Evolutionary conservation across 257 asterid species (phyloP), one percentile per base, ranked within the genome.

Genomic region (Parsonsia alboflavescens): DNA sequence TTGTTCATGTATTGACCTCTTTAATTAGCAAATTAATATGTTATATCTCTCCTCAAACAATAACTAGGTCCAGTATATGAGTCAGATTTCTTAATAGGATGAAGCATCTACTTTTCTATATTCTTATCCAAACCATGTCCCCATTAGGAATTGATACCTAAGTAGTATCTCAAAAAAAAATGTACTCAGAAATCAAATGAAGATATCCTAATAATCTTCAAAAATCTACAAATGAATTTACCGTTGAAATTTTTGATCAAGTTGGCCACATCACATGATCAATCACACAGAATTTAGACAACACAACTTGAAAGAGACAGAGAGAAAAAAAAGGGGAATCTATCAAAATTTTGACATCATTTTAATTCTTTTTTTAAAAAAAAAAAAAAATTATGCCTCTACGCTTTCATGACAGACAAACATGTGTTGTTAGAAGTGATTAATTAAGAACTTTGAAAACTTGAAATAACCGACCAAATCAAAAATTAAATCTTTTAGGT

Each of bases 201-300:
- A 75, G 33, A 67, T 53, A 75, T 45, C 13, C 17, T 64, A 17
- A 52, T 52, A 7, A 66, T n/a, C 70, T 68, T 68, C 52, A 62
- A 41, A n/a, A 19, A 17, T 39, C 46, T 45, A 41, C 3, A 33
- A 42, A 1, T 10, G 50, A 19, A 68, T 68, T 68, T 44, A 48
- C 2, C 0, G 19, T 19, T 63, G 33, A 19, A 48, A 33, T 33
- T 52, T 11, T 3, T 36, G n/a, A 39, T 39, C 24, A n/a, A 16
- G 58, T 16, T 21, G 30, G 42, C 56, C 33, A 15, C 16, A 22
- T 22, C 61, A 26, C 15, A 26, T 28, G 17, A 33, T 33, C 3
- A 33, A n/a, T n/a, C 39, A 33, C 39, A 33, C 3, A 33, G 39
- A 33, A 33, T 50, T 71, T 57, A 2, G 28, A 75, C 56, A 52